Conservation (phyloP, 2,329 filamentous ascomycete genomes). For the Chrysoporthe deuterocubensis region DNA sequence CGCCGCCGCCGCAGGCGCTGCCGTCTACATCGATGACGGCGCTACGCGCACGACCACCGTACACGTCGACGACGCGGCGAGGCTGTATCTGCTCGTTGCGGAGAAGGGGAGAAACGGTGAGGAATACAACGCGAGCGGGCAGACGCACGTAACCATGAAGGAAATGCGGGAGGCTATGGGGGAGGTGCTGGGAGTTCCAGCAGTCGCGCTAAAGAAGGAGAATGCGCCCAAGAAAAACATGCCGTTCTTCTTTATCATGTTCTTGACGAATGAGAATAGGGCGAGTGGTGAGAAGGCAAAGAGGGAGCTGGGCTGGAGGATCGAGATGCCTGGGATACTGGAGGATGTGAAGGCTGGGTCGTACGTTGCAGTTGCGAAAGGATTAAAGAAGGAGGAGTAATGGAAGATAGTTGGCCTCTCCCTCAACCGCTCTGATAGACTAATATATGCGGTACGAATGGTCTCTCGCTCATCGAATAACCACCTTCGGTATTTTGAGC, state of each 20-base stretch:
- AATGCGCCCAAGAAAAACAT: constrained; percentile 36
- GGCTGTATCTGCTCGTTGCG: constrained; percentile 23
- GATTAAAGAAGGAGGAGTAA: background rate
- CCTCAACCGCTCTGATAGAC: background rate
- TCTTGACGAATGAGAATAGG: constrained; percentile 41
- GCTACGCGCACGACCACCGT: constrained; percentile 22
- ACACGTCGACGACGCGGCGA: constrained; percentile 27
- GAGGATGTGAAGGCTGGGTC: constrained; percentile 40
- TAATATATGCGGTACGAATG: background rate
- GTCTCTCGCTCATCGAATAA: background rate
- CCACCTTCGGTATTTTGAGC: background rate
- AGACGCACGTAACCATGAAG: constrained; percentile 19
- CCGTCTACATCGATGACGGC: constrained; percentile 19
- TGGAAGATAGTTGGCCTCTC: background rate
- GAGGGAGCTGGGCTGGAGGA: constrained; percentile 44
- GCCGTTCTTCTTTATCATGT: constrained; percentile 37
- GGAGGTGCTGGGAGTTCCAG: constrained; percentile 32
- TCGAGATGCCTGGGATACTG: constrained; percentile 39
- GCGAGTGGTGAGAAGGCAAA: constrained; percentile 43
- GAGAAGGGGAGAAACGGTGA: constrained; percentile 19
- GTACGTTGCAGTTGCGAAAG: constrained; percentile 27
- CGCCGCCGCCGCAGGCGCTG: constrained; percentile 28
- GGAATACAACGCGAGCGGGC: constrained; percentile 21
- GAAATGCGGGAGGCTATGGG: constrained; percentile 32
- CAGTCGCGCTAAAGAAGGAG: constrained; percentile 32